Evolutionary conservation across 768 basidiomycete species (phyloP).

Genomic region (Boletus pseudopeckii): DNA sequence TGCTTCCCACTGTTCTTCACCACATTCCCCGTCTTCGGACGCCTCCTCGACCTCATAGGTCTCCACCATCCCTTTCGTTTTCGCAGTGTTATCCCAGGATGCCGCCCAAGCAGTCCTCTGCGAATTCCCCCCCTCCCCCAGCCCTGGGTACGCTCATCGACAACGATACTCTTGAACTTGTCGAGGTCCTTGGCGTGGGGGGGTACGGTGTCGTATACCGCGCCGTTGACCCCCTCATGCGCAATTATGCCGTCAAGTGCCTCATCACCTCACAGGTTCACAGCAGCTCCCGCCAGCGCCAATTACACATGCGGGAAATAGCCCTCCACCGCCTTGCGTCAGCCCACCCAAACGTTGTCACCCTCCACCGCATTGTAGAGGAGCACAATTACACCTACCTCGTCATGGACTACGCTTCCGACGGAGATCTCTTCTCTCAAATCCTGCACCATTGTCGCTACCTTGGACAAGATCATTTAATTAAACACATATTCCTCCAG

Average conservation of each 20-base stretch:
- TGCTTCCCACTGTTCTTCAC: constrained; percentile 23
- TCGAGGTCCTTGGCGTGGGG: constrained; percentile 85
- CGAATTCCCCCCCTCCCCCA: constrained; percentile 45
- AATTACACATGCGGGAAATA: constrained; percentile 87
- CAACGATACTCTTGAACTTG: constrained; percentile 74
- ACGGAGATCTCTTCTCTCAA: constrained; percentile 90
- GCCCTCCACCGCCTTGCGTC: constrained; percentile 73
- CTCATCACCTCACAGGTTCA: constrained; percentile 54
- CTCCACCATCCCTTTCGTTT: constrained; percentile 13
- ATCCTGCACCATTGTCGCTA: constrained; percentile 75
- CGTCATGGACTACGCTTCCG: constrained; percentile 89
- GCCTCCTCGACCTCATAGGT: constrained; percentile 24
- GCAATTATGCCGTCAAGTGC: constrained; percentile 89
- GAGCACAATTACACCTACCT: constrained; percentile 81
- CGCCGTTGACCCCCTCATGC: constrained; percentile 57
- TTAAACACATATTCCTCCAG: constrained; percentile 89
- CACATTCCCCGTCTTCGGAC: constrained; percentile 24
- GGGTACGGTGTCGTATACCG: constrained; percentile 96
- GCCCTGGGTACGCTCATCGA: constrained; percentile 79
- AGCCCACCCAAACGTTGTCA: constrained; percentile 78
- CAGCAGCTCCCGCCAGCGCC: constrained; percentile 52
- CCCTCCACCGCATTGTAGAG: constrained; percentile 84
- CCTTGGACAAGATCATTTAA: constrained; percentile 78
- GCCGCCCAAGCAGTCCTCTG: constrained; percentile 32
- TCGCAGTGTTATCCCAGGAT: constrained; percentile 23